Base-by-base conservation (phyloP, 345 rosid species). In the Salix suchowensis region DNA sequence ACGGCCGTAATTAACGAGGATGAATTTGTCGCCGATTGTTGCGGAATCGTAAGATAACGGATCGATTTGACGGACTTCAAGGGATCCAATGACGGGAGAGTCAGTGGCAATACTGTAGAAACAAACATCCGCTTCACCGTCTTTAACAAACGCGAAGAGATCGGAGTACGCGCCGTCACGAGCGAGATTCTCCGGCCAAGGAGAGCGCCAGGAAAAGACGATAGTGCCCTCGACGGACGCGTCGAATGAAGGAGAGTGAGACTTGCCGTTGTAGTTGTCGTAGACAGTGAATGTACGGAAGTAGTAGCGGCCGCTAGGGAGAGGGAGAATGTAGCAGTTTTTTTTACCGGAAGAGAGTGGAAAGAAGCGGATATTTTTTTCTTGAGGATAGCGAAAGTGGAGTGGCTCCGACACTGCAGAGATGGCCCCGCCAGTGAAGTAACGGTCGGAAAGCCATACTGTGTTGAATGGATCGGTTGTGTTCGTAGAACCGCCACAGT, bases 81-180 rank as follows among this genome's bases (percentile, higher is more conserved):
- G 88, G 2, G 98, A 91, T 52, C 94, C 98, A 15, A 96, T 81
- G n/a, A 94, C 83, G 1, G 98, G 98, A 79, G 98, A 89, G 70
- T 96, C 97, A 21, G 99, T 96, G 66, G 98, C 99, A 46, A 96
- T 87, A 77, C 98, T 90, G 84, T 92, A 92, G 79, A 96, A 94
- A 79, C 99, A 96, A 30, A 96, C 70, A 72, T 91, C 99, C 1
- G 89, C 93, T 65, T 92, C 91, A 7, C 96, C 97, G 83, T 94
- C 98, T 8, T 72, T 65, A 55, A 96, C 89, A 73, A 87, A 89
- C 2, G 93, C 94, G 77, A 91, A 88, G 34, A 94, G 94, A 88
- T 96, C 99, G 62, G 99, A 92, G 71, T 96, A 96, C 39, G 98
- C 92, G 37, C 99, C 99, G 74, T 88, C 91, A 24, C 90, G 91